Percentiles rank a stretch among this genome's conserved stretches.
Evolutionary conservation across 2,329 filamentous ascomycete genomes (phyloP).

Genomic region (Hymenoscyphus occultus): DNA sequence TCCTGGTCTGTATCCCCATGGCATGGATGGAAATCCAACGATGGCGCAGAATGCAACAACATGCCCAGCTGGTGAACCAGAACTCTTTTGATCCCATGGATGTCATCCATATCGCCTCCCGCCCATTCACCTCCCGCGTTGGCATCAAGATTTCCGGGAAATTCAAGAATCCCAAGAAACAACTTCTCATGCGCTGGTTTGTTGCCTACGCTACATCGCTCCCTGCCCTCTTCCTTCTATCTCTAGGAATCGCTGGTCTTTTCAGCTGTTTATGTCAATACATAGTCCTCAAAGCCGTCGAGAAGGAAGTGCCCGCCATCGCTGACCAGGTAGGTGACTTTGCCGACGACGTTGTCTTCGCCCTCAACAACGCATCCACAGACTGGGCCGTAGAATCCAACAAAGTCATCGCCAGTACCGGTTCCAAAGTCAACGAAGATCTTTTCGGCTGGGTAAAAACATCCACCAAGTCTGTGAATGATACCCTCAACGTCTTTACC

Average conservation of each 20-base stretch:
- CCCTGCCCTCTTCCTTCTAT: constrained; percentile 66
- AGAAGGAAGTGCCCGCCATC: constrained; percentile 63
- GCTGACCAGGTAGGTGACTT: constrained; percentile 63
- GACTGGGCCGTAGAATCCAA: constrained; percentile 65
- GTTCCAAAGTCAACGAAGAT: constrained; percentile 74
- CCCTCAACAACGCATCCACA: constrained; percentile 61
- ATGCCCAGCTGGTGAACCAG: constrained; percentile 62
- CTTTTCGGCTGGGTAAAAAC: constrained; percentile 85
- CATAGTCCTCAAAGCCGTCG: constrained; percentile 58
- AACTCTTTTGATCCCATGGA: constrained; percentile 78
- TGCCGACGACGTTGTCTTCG: constrained; percentile 59
- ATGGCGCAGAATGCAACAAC: constrained; percentile 70
- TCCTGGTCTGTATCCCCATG: constrained; percentile 74
- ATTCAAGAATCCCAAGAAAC: constrained; percentile 59
- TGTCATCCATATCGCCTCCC: constrained; percentile 80
- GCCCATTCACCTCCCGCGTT: constrained; percentile 69
- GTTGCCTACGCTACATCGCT: constrained; percentile 67
- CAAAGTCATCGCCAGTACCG: constrained; percentile 55
- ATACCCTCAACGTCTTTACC: constrained; percentile 80
- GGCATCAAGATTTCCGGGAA: constrained; percentile 68
- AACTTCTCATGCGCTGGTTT: constrained; percentile 63
- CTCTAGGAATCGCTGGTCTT: constrained; percentile 63
- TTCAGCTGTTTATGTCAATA: constrained; percentile 67
- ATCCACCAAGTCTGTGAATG: constrained; percentile 77
- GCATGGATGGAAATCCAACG: constrained; percentile 75